These are phyloP conservation scores for Paraglomus occultum DNA, from an alignment of 192 early-diverging fungal genomes.

Conservation along the genomic window DNA sequence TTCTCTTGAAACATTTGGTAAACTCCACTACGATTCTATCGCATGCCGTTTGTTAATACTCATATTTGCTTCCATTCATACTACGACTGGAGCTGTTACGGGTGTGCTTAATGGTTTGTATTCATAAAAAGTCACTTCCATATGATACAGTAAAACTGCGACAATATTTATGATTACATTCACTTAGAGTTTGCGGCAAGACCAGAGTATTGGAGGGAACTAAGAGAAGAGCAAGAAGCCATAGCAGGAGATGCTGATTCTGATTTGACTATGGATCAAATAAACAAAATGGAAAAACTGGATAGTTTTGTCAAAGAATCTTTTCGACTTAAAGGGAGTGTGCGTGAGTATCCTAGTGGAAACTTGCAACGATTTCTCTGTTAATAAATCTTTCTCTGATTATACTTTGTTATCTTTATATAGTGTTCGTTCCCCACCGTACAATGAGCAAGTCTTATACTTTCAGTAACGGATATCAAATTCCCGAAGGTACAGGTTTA, in stretches of 20 bases:
- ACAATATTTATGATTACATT: background rate
- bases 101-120: background rate
- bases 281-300: slow-evolving; percentile 10
- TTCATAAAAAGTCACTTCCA: background rate
- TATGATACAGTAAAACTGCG: background rate
- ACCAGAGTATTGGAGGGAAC: slow-evolving; percentile 1
- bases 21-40: background rate
- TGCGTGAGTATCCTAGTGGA: background rate
- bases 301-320: slow-evolving; percentile 25
- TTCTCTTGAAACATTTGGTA: background rate
- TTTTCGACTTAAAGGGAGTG: background rate
- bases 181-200: slow-evolving; percentile 2
- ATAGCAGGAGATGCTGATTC: background rate
- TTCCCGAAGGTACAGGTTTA: slow-evolving; percentile 9
- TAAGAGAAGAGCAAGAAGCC: slow-evolving; percentile 8
- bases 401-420: background rate
- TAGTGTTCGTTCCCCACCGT: background rate
- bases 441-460: background rate
- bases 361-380: too few species aligned
- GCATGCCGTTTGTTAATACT: background rate
- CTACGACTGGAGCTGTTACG: background rate
- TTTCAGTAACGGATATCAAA: slow-evolving; percentile 20
- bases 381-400: background rate
- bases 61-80: slow-evolving; percentile 7
- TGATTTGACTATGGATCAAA: background rate